Percentiles rank a stretch among this genome's conserved stretches.
phyloP scores from a whole-genome alignment of 1,139 yeast species.

The Taphrina deformans region DNA sequence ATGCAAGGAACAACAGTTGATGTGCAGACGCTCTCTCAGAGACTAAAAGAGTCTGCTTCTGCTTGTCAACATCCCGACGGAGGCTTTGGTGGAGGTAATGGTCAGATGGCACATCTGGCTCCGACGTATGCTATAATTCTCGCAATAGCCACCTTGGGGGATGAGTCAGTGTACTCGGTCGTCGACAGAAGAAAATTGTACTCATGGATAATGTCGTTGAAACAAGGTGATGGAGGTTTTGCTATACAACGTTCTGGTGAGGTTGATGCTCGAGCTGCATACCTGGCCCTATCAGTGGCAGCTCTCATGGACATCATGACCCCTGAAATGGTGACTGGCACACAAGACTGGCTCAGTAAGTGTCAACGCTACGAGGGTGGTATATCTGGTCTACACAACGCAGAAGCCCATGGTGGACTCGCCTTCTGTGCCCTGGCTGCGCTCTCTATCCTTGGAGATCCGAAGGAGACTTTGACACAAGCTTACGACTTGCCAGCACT shows the following conservation, averaged over 20 bases:
- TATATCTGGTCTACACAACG: constrained; percentile 73
- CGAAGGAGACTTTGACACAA: constrained; percentile 42
- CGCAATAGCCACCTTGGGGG: constrained; percentile 59
- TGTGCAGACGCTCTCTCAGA: constrained; percentile 39
- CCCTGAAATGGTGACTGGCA: constrained; percentile 58
- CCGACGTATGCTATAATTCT: constrained; percentile 77
- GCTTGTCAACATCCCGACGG: constrained; percentile 46
- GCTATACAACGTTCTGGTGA: constrained; percentile 78
- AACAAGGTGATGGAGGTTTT: constrained; percentile 71
- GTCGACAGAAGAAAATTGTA: constrained; percentile 55
- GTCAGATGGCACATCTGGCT: constrained; percentile 82
- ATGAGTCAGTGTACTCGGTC: constrained; percentile 50
- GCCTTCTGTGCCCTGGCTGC: constrained; percentile 87
- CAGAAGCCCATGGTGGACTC: constrained; percentile 98
- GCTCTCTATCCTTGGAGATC: constrained; percentile 54
- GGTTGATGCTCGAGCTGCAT: constrained; percentile 78
- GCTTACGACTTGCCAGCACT: constrained; percentile 39
- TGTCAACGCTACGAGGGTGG: constrained; percentile 98
- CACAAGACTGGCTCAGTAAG: constrained; percentile 59
- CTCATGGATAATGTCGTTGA: constrained; percentile 66
- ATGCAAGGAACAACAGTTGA: constrained; percentile 45
- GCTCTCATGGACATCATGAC: constrained; percentile 64
- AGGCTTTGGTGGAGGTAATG: constrained; percentile 82
- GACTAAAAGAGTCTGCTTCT: constrained; percentile 44
- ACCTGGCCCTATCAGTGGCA: constrained; percentile 80